These are phyloP conservation scores for Malus sylvestris DNA, from an alignment of 306 rosid genomes.

Conservation along the genomic window DNA sequence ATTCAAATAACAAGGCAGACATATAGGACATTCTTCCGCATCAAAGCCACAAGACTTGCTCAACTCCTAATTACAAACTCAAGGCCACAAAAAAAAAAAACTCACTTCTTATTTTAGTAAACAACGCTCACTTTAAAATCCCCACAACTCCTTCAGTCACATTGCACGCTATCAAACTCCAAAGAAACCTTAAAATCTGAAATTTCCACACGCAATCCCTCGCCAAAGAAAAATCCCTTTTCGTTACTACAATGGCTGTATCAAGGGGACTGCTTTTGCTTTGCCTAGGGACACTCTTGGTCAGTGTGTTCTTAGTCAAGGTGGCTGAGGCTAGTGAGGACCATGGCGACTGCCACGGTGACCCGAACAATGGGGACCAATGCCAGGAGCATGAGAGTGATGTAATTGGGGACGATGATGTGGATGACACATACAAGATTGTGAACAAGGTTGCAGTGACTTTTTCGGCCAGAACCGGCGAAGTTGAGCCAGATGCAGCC, in stretches of 20 bases:
- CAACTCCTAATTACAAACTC: constrained; percentile 16
- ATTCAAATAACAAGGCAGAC: neutral
- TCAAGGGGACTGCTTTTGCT: constrained; percentile 24
- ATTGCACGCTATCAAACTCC: neutral
- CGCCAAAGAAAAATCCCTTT: neutral
- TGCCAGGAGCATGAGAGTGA: constrained; percentile 16
- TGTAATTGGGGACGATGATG: constrained; percentile 24
- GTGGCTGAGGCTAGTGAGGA: constrained; percentile 1
- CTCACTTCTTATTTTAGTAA: constrained; percentile 18
- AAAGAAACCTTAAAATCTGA: neutral
- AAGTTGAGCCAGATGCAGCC: neutral
- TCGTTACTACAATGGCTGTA: constrained; percentile 10
- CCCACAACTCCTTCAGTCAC: neutral
- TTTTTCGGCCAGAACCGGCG: neutral
- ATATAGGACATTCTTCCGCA: constrained; percentile 1
- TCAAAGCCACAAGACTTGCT: constrained; percentile 25
- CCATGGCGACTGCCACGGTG: neutral
- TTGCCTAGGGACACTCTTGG: constrained; percentile 19
- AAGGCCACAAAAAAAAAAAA: neutral
- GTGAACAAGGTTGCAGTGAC: constrained; percentile 8
- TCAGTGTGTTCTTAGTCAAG: constrained; percentile 18
- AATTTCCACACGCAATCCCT: neutral
- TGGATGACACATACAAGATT: constrained; percentile 37
- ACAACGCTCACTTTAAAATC: constrained; percentile 2
- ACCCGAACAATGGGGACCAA: constrained; percentile 11